Conservation (phyloP, 345 rosid species). For the Fremontodendron californicum region DNA sequence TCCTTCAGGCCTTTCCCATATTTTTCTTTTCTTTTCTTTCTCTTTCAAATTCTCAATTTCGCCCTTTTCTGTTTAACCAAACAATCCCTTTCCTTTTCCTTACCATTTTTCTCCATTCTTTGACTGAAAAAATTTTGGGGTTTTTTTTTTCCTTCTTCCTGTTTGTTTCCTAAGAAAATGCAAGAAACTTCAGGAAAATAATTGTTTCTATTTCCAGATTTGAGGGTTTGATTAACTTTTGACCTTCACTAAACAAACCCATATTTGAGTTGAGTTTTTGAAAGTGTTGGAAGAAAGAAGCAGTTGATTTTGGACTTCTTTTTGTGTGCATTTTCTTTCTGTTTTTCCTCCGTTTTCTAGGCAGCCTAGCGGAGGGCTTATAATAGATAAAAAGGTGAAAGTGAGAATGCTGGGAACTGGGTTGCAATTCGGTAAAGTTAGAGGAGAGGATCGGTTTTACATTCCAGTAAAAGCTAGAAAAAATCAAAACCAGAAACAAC, state of each 20-base stretch:
- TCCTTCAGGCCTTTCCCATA: conserved; percentile 7
- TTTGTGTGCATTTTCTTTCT: background rate
- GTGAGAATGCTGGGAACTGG: conserved; percentile 36
- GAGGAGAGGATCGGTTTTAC: conserved; percentile 38
- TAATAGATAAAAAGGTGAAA: background rate
- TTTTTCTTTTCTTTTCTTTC: background rate
- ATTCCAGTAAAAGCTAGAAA: conserved; percentile 36
- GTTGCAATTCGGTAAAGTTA: conserved; percentile 26
- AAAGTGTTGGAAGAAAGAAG: background rate
- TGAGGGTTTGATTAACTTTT: background rate
- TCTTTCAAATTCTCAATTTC: background rate
- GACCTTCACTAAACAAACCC: background rate
- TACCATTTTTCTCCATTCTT: background rate
- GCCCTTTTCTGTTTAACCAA: background rate
- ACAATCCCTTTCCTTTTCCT: background rate
- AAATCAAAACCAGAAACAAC: conserved; percentile 24
- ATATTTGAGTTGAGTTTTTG: background rate
- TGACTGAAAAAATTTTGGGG: background rate
- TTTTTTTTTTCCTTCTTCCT: no score
- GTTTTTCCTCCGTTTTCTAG: background rate
- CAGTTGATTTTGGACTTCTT: background rate
- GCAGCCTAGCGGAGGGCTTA: conserved; percentile 10
- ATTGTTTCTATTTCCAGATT: background rate
- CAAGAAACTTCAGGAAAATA: background rate
- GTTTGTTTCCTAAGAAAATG: conserved; percentile 1